These are phyloP conservation scores for Boletus pseudopeckii DNA, from an alignment of 768 basidiomycete species.

Conservation along the genomic window DNA sequence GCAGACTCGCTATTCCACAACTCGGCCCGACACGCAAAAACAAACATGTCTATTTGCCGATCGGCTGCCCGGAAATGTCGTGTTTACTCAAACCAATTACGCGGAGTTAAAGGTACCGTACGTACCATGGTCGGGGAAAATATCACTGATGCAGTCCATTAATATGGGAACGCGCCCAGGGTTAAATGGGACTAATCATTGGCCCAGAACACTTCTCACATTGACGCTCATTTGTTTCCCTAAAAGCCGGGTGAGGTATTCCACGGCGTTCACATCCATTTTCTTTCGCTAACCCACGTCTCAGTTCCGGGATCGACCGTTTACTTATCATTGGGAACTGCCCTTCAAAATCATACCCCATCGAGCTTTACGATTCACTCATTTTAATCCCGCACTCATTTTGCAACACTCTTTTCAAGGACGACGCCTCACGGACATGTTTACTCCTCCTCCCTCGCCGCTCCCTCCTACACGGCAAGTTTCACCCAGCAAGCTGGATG, in stretches of 20 bases:
- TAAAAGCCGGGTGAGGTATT: constrained; percentile 10
- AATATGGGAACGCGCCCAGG: constrained; percentile 6
- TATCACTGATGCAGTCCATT: neutral
- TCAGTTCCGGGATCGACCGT: constrained; percentile 1
- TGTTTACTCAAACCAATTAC: constrained; percentile 8
- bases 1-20: neutral
- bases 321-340: neutral
- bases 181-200: neutral
- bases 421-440: constrained; percentile 27
- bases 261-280: neutral
- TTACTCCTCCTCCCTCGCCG: constrained; percentile 44
- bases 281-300: constrained; percentile 6
- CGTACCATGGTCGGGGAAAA: neutral
- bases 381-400: constrained; percentile 27
- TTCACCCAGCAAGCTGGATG: neutral
- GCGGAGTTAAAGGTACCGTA: constrained; percentile 24
- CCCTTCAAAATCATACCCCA: neutral
- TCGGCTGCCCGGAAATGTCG: constrained; percentile 4
- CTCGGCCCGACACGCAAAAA: neutral
- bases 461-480: constrained; percentile 21
- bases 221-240: neutral
- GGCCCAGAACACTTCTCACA: neutral
- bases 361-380: constrained; percentile 8
- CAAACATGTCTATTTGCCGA: neutral
- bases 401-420: constrained; percentile 23